Conservation (phyloP, 179 eudicot species). For the Spinacia oleracea region DNA sequence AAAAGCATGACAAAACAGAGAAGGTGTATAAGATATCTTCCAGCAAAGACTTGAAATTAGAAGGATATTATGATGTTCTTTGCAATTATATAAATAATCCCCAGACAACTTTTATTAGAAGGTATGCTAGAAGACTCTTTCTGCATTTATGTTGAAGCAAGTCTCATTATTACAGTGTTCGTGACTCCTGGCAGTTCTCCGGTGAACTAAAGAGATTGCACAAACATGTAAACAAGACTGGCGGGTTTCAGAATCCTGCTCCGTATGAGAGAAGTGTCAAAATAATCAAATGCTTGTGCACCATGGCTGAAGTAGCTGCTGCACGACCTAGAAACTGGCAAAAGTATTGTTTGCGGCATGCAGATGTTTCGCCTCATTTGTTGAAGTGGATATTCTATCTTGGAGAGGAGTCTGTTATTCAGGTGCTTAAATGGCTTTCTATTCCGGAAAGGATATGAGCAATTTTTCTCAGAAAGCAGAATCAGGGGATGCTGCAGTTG, state of each 20-base stretch:
- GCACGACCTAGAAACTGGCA: conserved; percentile 99
- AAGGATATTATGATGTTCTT: conserved; percentile 97
- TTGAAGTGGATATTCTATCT: conserved; percentile 81
- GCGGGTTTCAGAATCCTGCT: conserved; percentile 78
- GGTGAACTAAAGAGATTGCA: conserved; percentile 88
- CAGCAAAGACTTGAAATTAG: conserved; percentile 89
- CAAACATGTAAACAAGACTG: conserved; percentile 79
- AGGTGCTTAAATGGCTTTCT: conserved; percentile 85
- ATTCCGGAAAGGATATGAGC: conserved; percentile 76
- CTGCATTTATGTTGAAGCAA: conserved; percentile 99
- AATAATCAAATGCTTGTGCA: conserved; percentile 80
- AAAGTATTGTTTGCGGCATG: conserved; percentile 89
- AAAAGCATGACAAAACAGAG: conserved; percentile 93
- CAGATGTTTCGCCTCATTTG: conserved; percentile 76
- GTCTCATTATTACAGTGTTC: conserved; percentile 94
- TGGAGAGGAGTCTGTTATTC: conserved; percentile 96
- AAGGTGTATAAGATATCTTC: conserved; percentile 65
- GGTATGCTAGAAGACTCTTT: conserved; percentile 96
- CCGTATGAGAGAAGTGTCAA: conserved; percentile 98
- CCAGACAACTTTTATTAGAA: conserved; percentile 79
- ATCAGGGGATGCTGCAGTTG: conserved; percentile 59
- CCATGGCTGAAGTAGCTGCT: conserved; percentile 94
- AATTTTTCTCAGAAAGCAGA: conserved; percentile 63
- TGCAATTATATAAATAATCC: conserved; percentile 98
- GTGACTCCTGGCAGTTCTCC: conserved; percentile 97